Percentiles rank a stretch among this genome's conserved stretches.
These are phyloP conservation scores for Fusarium nisikadoi DNA, from an alignment of 2,329 filamentous ascomycete genomes.

Conservation along the genomic window DNA sequence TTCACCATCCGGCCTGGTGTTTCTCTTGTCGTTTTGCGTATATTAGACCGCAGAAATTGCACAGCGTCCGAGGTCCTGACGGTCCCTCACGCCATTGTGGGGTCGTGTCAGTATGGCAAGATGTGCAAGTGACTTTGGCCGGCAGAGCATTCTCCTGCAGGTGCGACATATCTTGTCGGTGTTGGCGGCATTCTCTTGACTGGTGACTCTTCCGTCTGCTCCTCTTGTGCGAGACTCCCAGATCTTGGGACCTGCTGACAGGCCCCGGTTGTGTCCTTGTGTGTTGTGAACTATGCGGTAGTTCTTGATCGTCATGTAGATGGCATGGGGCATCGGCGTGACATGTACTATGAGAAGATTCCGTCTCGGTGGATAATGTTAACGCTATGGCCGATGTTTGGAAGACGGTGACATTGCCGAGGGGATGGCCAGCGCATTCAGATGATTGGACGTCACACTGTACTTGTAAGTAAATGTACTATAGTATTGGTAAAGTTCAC, in stretches of 20 bases:
- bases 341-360: accelerated
- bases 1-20: accelerated
- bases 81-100: background rate
- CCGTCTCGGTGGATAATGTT: background rate
- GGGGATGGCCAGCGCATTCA: background rate
- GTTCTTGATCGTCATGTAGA: accelerated
- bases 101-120: background rate
- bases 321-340: background rate
- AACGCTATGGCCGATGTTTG: background rate
- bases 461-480: background rate
- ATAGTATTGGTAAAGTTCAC: accelerated
- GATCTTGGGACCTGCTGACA: accelerated
- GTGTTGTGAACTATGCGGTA: accelerated
- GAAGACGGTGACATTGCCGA: background rate
- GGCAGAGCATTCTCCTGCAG: accelerated
- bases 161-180: too few relatives aligned
- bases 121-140: background rate
- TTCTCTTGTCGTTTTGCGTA: background rate
- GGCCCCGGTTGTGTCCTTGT: background rate
- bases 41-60: background rate
- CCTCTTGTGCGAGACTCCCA: background rate
- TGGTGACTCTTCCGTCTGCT: background rate
- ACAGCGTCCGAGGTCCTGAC: background rate
- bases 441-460: background rate
- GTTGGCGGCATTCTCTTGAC: background rate